Conservation (phyloP, 345 rosid genomes). For the thale cress (Arabidopsis thaliana) region DNA sequence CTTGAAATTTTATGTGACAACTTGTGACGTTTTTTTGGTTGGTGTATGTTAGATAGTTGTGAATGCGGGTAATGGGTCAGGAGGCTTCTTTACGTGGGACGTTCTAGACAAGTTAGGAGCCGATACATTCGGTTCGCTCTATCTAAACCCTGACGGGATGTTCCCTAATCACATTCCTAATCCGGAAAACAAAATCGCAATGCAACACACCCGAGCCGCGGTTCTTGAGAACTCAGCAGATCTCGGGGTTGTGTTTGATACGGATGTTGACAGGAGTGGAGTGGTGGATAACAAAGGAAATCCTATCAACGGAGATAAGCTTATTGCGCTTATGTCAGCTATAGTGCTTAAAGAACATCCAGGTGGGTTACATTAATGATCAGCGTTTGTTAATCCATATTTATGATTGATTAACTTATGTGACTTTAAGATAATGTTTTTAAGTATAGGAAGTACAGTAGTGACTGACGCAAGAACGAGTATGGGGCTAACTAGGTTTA, state of each 20-base stretch:
- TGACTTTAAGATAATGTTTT: not conserved
- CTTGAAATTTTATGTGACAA: not conserved
- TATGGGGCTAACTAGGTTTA: conserved; percentile 71
- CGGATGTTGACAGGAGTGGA: conserved; percentile 93
- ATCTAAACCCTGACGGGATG: conserved; percentile 90
- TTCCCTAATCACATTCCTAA: conserved; percentile 95
- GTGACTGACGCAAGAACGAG: conserved; percentile 96
- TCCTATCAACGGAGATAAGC: conserved; percentile 88
- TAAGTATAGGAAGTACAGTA: conserved; percentile 49
- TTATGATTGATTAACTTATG: not conserved
- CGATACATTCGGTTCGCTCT: conserved; percentile 83
- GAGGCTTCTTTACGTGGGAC: conserved; percentile 90
- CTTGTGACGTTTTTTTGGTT: not conserved
- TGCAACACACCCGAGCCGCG: conserved; percentile 80
- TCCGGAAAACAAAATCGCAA: conserved; percentile 86
- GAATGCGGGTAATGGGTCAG: conserved; percentile 93
- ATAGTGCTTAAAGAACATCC: conserved; percentile 86
- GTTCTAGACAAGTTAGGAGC: conserved; percentile 92
- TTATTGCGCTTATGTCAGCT: conserved; percentile 87
- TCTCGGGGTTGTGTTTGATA: conserved; percentile 96
- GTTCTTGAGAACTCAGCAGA: conserved; percentile 76
- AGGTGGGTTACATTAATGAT: conserved; percentile 42
- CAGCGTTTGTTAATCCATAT: not conserved
- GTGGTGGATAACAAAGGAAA: conserved; percentile 81
- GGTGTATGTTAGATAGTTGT: conserved; percentile 67